These are phyloP conservation scores for Trypanosoma theileri DNA, from an alignment of 208 protist genomes.

Conservation along the genomic window DNA sequence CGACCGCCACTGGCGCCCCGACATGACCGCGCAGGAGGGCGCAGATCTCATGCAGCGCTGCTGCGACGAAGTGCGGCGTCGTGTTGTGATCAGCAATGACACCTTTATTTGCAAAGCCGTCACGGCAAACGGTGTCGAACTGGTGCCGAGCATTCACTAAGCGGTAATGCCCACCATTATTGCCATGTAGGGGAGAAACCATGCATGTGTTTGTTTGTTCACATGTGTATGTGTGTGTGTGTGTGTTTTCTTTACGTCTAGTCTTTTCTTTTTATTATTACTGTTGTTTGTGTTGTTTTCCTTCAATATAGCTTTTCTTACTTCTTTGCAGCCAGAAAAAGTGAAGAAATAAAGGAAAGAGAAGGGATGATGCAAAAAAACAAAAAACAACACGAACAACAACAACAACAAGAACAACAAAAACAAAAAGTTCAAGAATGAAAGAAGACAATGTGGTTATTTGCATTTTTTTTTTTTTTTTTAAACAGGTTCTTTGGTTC, in stretches of 20 bases:
- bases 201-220: slow-evolving; percentile 1
- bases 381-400: too few relatives aligned
- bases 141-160: slow-evolving; percentile 62
- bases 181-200: neutral
- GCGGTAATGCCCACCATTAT: neutral
- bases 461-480: slow-evolving; percentile 13
- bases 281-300: neutral
- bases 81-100: slow-evolving; percentile 87
- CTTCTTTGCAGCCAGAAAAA: neutral
- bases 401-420: too few relatives aligned
- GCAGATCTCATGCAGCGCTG: slow-evolving; percentile 93
- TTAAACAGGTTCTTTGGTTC: slow-evolving; percentile 7
- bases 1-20: slow-evolving; percentile 89
- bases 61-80: slow-evolving; percentile 90
- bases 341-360: neutral
- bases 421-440: too few relatives aligned
- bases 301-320: neutral
- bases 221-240: neutral
- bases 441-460: too few relatives aligned
- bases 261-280: slow-evolving; percentile 4
- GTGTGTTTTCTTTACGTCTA: neutral
- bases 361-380: neutral
- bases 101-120: slow-evolving; percentile 94
- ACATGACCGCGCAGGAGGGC: slow-evolving; percentile 90
- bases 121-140: slow-evolving; percentile 82